These are phyloP conservation scores for Argentina anserina DNA, from an alignment of 306 rosid genomes.

Conservation along the genomic window DNA sequence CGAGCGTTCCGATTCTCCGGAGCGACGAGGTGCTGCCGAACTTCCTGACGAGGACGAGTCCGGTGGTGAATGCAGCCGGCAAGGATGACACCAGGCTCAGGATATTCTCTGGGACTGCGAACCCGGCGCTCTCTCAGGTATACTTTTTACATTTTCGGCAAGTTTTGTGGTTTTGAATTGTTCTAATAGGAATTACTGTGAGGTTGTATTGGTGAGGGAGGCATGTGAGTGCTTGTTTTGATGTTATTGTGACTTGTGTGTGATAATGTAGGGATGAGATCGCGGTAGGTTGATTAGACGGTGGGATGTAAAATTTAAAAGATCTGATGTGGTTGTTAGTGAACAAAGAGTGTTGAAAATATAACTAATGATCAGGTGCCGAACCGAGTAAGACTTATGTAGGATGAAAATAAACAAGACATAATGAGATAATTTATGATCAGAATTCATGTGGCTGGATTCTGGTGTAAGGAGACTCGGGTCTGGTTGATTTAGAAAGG, in stretches of 20 bases:
- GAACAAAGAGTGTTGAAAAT: not conserved
- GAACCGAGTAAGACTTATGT: not conserved
- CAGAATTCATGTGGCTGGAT: too few species aligned
- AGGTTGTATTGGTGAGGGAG: too few species aligned
- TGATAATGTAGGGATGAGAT: not conserved
- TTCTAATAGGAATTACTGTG: too few species aligned
- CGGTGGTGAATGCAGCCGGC: conserved; percentile 33
- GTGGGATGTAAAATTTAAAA: not conserved
- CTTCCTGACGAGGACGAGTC: conserved; percentile 32
- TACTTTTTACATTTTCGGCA: not conserved
- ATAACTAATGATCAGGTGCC: not conserved
- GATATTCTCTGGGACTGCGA: conserved; percentile 83
- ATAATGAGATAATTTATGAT: too few species aligned
- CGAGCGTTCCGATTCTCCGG: conserved; percentile 16
- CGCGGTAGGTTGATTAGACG: not conserved
- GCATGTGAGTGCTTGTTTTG: too few species aligned
- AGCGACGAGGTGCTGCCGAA: conserved; percentile 34
- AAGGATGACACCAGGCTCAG: conserved; percentile 62
- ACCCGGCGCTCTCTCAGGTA: conserved; percentile 72
- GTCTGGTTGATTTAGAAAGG: too few species aligned
- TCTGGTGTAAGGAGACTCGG: too few species aligned
- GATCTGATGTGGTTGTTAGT: not conserved
- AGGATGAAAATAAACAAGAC: not conserved
- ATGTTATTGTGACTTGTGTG: not conserved
- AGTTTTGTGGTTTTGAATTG: not conserved